These are phyloP conservation scores for Juglanconis oblonga DNA, from an alignment of 2,329 filamentous ascomycete genomes.

Conservation along the genomic window DNA sequence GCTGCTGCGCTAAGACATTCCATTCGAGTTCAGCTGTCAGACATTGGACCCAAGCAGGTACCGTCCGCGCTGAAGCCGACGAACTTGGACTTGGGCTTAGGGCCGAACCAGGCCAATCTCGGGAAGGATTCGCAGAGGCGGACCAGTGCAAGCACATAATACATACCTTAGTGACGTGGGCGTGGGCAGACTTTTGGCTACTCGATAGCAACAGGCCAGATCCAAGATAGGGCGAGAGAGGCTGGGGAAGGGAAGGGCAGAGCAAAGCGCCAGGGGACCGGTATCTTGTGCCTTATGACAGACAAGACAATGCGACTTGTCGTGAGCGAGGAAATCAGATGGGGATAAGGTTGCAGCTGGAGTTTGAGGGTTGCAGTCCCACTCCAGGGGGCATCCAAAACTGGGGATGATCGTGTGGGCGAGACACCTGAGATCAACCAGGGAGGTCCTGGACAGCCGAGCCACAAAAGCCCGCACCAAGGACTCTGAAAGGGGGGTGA, in stretches of 20 bases:
- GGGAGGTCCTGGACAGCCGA: slow-evolving; percentile 8
- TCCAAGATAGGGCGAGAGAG: background rate
- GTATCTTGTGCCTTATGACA: background rate
- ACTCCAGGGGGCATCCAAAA: slow-evolving; percentile 12
- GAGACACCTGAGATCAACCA: slow-evolving; percentile 16
- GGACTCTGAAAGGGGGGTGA: background rate
- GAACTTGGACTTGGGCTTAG: slow-evolving; percentile 7
- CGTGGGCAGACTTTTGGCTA: background rate
- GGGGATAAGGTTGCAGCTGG: slow-evolving; percentile 18
- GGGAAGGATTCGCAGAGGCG: background rate
- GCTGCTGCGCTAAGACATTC: slow-evolving; percentile 18
- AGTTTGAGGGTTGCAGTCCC: slow-evolving; percentile 16
- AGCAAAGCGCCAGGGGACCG: background rate
- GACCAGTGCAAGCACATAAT: slow-evolving; percentile 4
- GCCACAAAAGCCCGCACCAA: background rate
- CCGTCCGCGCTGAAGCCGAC: slow-evolving; percentile 5
- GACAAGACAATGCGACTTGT: slow-evolving; percentile 13
- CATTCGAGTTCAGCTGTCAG: slow-evolving; percentile 18
- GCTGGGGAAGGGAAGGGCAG: background rate
- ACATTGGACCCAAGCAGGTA: background rate
- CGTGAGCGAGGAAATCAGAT: slow-evolving; percentile 8
- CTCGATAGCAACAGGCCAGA: background rate
- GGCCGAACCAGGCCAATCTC: slow-evolving; percentile 1
- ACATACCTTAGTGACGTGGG: background rate
- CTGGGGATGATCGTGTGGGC: slow-evolving; percentile 9